phyloP scores from a whole-genome alignment of 2,329 filamentous ascomycete genomes.

The Cryphonectria carpinicola region DNA sequence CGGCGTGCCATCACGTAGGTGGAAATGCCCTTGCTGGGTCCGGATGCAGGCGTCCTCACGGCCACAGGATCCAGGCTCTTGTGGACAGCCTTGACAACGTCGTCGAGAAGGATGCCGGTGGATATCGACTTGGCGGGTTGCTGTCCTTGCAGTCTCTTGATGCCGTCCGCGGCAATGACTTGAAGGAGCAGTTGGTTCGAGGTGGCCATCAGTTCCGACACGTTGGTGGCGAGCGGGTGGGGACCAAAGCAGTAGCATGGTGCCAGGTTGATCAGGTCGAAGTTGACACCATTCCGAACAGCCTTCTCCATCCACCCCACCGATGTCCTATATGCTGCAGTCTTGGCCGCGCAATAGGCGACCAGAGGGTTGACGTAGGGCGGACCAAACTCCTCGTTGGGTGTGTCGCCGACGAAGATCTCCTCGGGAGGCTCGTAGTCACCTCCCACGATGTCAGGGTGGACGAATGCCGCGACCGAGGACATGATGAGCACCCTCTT shows the following conservation, averaged over 20 bases:
- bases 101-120: slow-evolving; percentile 11
- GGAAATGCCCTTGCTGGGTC: slow-evolving; percentile 22
- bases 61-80: slow-evolving; percentile 23
- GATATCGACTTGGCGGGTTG: neutral
- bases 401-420: slow-evolving; percentile 7
- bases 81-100: slow-evolving; percentile 20
- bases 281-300: slow-evolving; percentile 21
- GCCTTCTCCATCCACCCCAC: slow-evolving; percentile 28
- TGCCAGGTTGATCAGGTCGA: slow-evolving; percentile 29
- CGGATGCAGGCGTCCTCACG: slow-evolving; percentile 23
- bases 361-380: slow-evolving; percentile 21
- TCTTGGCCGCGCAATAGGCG: slow-evolving; percentile 29
- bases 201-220: slow-evolving; percentile 18
- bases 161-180: slow-evolving; percentile 2
- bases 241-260: slow-evolving; percentile 23
- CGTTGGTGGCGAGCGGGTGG: slow-evolving; percentile 24
- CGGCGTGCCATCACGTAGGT: slow-evolving; percentile 14
- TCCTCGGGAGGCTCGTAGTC: slow-evolving; percentile 20
- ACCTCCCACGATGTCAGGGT: slow-evolving; percentile 14
- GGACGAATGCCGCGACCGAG: slow-evolving; percentile 20
- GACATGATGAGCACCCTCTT: slow-evolving; percentile 31
- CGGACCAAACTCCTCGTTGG: slow-evolving; percentile 25
- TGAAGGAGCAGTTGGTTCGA: slow-evolving; percentile 26
- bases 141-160: neutral
- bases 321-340: slow-evolving; percentile 21